Evolutionary conservation across 108 stramenopile genomes (phyloP).

Genomic region (Chaetoceros tenuissimus): DNA sequence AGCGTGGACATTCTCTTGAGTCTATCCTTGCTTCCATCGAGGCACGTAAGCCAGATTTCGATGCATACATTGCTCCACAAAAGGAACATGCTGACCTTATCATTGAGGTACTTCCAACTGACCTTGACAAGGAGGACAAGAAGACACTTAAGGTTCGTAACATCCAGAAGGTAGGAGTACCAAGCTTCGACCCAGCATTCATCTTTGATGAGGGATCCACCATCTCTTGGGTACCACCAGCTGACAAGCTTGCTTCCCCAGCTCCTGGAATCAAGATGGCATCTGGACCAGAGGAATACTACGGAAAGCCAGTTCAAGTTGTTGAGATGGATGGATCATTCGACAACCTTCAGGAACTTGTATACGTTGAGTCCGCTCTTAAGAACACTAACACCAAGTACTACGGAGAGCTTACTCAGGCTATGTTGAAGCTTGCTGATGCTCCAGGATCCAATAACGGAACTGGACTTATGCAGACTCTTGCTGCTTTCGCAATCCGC

Average conservation of each 20-base stretch:
- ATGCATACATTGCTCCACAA: constrained; percentile 95
- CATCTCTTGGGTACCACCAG: constrained; percentile 85
- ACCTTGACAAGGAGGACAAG: constrained; percentile 87
- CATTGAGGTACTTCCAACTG: constrained; percentile 94
- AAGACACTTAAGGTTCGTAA: constrained; percentile 91
- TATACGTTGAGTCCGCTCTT: constrained; percentile 92
- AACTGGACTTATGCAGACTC: constrained; percentile 95
- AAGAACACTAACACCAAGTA: constrained; percentile 90
- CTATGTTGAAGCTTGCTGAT: constrained; percentile 90
- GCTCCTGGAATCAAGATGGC: constrained; percentile 92
- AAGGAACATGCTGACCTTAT: constrained; percentile 85
- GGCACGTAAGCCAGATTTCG: constrained; percentile 93
- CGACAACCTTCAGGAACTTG: constrained; percentile 92
- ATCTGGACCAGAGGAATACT: constrained; percentile 84
- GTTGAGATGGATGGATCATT: constrained; percentile 96
- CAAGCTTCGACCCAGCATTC: constrained; percentile 88
- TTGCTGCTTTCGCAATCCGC: constrained; percentile 92
- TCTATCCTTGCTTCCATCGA: constrained; percentile 96
- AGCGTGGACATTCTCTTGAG: constrained; percentile 94
- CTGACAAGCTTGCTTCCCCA: constrained; percentile 84
- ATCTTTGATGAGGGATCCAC: constrained; percentile 92
- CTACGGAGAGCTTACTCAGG: constrained; percentile 93
- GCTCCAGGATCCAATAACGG: constrained; percentile 94
- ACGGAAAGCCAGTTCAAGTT: constrained; percentile 75
- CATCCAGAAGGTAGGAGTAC: constrained; percentile 91